These are phyloP conservation scores for Teratosphaeria zuluensis DNA, from an alignment of 2,329 filamentous ascomycete species.

Conservation along the genomic window DNA sequence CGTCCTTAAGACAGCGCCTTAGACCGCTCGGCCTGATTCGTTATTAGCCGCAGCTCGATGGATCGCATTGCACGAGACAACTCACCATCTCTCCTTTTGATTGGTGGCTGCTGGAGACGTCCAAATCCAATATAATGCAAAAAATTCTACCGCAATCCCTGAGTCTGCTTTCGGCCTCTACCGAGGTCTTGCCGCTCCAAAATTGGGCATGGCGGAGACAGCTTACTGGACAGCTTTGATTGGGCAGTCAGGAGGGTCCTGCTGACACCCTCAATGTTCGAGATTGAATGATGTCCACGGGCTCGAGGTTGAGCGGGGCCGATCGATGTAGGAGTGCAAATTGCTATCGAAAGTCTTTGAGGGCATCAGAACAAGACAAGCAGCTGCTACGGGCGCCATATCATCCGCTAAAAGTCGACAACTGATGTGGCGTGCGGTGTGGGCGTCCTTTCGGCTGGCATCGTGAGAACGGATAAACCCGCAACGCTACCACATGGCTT, in stretches of 20 bases:
- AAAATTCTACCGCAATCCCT: too few species aligned
- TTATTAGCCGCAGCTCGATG: background rate
- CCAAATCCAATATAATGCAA: too few species aligned
- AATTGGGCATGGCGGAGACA: background rate
- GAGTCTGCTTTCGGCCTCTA: too few species aligned
- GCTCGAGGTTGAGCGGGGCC: background rate
- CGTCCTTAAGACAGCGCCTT: slow-evolving; percentile 18
- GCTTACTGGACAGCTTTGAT: background rate
- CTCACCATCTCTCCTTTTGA: slow-evolving; percentile 9
- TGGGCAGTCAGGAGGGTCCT: background rate
- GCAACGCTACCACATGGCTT: background rate
- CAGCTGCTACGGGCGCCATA: background rate
- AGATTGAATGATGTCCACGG: too few species aligned
- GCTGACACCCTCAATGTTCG: background rate
- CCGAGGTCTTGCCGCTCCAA: background rate
- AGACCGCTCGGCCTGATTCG: slow-evolving; percentile 17
- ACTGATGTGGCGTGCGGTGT: background rate
- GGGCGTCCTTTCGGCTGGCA: background rate
- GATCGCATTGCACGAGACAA: background rate
- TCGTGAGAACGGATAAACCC: background rate
- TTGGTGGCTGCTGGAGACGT: too few species aligned
- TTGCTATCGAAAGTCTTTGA: background rate
- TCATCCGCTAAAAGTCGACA: background rate
- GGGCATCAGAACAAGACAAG: background rate
- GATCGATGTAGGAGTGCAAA: background rate